Evolutionary conservation across 2,329 filamentous ascomycete genomes (phyloP).

Genomic region (Cytospora piceae): DNA sequence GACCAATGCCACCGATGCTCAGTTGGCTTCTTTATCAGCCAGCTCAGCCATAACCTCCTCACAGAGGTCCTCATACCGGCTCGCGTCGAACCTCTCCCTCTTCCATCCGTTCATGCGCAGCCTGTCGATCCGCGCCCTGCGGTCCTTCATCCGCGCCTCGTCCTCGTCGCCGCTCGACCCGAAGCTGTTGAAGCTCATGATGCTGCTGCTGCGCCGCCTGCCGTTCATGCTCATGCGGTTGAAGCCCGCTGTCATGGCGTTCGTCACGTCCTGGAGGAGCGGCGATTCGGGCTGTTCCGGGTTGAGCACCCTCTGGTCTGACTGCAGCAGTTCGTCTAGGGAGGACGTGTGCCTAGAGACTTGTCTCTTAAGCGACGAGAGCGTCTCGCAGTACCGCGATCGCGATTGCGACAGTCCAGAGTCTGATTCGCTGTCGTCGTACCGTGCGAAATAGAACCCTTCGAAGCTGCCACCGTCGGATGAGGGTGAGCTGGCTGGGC

Average conservation of each 20-base stretch:
- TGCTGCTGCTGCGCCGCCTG: conserved; percentile 24
- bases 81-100: conserved; percentile 57
- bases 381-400: conserved; percentile 51
- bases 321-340: conserved; percentile 46
- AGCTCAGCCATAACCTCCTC: conserved; percentile 58
- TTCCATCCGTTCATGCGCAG: conserved; percentile 59
- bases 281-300: conserved; percentile 18
- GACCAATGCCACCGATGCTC: not conserved
- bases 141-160: conserved; percentile 45
- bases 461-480: conserved; percentile 32
- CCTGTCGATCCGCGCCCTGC: conserved; percentile 57
- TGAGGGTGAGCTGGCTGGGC: conserved; percentile 24
- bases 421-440: conserved; percentile 19
- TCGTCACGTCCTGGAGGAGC: conserved; percentile 10
- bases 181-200: conserved; percentile 31
- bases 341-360: conserved; percentile 52
- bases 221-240: conserved; percentile 9
- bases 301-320: conserved; percentile 7
- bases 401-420: conserved; percentile 45
- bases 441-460: conserved; percentile 42
- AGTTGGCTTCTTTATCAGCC: conserved; percentile 31
- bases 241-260: conserved; percentile 12
- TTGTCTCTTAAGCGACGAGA: conserved; percentile 53
- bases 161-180: conserved; percentile 37
- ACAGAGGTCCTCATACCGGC: conserved; percentile 56